phyloP scores from a whole-genome alignment of 2,329 filamentous ascomycete species.

The Colletotrichum liaoningense region DNA sequence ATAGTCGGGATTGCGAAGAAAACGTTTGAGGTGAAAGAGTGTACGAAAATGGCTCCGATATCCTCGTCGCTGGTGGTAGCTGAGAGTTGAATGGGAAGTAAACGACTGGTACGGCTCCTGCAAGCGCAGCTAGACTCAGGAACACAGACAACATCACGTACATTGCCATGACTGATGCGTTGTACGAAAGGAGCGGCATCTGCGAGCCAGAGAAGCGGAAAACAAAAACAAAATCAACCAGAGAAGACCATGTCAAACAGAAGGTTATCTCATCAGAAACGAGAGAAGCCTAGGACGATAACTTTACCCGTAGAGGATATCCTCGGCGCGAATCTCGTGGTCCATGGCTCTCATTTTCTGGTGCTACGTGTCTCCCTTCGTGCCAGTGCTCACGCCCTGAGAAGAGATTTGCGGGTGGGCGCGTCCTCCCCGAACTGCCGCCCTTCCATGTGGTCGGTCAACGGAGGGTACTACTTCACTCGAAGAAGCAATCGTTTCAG shows the following conservation, averaged over 20 bases:
- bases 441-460: constrained; percentile 8
- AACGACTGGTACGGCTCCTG: constrained; percentile 53
- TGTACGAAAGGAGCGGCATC: constrained; percentile 23
- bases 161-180: constrained; percentile 44
- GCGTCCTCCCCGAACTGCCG: constrained; percentile 3
- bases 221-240: constrained; percentile 34
- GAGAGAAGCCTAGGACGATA: constrained; percentile 10
- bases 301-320: constrained; percentile 12
- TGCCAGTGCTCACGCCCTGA: constrained; percentile 32
- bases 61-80: constrained; percentile 80
- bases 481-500: constrained; percentile 12
- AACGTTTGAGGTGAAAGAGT: constrained; percentile 82
- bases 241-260: constrained; percentile 18
- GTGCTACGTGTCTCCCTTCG: constrained; percentile 25
- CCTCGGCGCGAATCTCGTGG: constrained; percentile 19
- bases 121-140: constrained; percentile 45
- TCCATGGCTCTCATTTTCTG: neutral
- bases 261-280: constrained; percentile 25
- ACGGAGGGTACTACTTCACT: constrained; percentile 17
- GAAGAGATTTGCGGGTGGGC: constrained; percentile 22
- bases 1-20: constrained; percentile 66
- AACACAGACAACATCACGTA: constrained; percentile 41
- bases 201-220: constrained; percentile 33
- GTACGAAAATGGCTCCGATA: constrained; percentile 75
- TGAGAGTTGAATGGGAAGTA: constrained; percentile 87